These are phyloP conservation scores for Rhizopogon vesiculosus DNA, from an alignment of 768 basidiomycete genomes.

Conservation along the genomic window DNA sequence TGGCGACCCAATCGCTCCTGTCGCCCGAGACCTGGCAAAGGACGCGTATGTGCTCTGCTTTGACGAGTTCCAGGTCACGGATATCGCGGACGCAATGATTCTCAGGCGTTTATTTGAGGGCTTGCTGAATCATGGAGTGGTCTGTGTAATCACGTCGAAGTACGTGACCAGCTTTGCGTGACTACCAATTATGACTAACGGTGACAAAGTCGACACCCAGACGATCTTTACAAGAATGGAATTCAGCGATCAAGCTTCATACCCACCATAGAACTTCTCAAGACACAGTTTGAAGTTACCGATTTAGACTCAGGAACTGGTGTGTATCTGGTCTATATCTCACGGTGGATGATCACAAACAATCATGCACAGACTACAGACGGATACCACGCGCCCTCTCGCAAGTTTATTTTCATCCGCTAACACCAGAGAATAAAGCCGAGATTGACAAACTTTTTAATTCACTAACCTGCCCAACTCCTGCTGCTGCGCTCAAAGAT, in stretches of 20 bases:
- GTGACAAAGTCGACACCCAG: slow-evolving; percentile 82
- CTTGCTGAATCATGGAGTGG: slow-evolving; percentile 83
- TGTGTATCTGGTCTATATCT: slow-evolving; percentile 24
- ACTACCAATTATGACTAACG: slow-evolving; percentile 1
- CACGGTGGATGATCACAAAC: neutral
- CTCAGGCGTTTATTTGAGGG: slow-evolving; percentile 83
- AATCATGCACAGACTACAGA: slow-evolving; percentile 70
- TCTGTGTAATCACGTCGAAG: slow-evolving; percentile 98
- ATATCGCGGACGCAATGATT: slow-evolving; percentile 99
- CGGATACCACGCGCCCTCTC: slow-evolving; percentile 90
- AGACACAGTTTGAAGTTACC: slow-evolving; percentile 78
- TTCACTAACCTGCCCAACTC: slow-evolving; percentile 53
- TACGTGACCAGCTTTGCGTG: slow-evolving; percentile 34
- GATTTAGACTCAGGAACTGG: slow-evolving; percentile 96
- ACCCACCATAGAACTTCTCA: slow-evolving; percentile 92
- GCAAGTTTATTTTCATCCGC: slow-evolving; percentile 87
- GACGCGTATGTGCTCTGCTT: slow-evolving; percentile 89
- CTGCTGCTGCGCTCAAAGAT: slow-evolving; percentile 33
- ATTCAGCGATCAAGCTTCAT: slow-evolving; percentile 94
- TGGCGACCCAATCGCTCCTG: slow-evolving; percentile 83
- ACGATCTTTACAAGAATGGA: slow-evolving; percentile 97
- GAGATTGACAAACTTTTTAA: slow-evolving; percentile 86
- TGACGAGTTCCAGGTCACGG: slow-evolving; percentile 98
- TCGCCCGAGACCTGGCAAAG: slow-evolving; percentile 80
- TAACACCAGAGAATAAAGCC: slow-evolving; percentile 54